phyloP scores from a whole-genome alignment of 805 yeast species.

The Candida nitratophila region DNA sequence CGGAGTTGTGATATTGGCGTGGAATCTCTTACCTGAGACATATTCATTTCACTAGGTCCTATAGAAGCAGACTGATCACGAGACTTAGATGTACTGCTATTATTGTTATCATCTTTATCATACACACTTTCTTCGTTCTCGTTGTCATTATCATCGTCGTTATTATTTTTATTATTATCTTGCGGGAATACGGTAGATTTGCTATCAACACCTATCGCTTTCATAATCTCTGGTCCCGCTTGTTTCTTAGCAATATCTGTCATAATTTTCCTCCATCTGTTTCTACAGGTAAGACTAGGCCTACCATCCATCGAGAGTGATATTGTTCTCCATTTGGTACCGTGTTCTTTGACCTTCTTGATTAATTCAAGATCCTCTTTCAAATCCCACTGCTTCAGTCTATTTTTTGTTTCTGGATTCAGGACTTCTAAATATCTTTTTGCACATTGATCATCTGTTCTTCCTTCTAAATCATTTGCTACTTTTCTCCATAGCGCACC shows the following conservation, averaged over 20 bases:
- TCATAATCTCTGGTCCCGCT: conserved; percentile 47
- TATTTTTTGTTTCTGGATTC: conserved; percentile 71
- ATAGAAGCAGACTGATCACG: too few species aligned
- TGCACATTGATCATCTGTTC: conserved; percentile 94
- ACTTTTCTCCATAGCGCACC: conserved; percentile 89
- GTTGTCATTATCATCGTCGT: neutral
- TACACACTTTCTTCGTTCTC: too few species aligned
- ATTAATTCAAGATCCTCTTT: conserved; percentile 72
- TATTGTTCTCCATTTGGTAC: conserved; percentile 86
- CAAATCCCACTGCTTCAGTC: conserved; percentile 71
- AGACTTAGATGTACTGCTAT: neutral
- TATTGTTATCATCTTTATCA: neutral
- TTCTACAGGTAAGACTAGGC: conserved; percentile 85
- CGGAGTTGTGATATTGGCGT: conserved; percentile 1
- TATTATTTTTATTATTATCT: conserved; percentile 4
- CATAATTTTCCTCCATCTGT: conserved; percentile 84
- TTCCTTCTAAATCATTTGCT: conserved; percentile 64
- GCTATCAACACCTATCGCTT: conserved; percentile 45
- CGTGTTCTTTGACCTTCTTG: conserved; percentile 59
- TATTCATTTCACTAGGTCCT: neutral
- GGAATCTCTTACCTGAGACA: too few species aligned
- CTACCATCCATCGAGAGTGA: conserved; percentile 66
- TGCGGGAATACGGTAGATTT: neutral
- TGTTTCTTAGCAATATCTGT: conserved; percentile 66
- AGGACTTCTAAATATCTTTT: conserved; percentile 84